Percentiles rank a stretch among this genome's conserved stretches.
Evolutionary conservation across 1,139 yeast genomes (phyloP).

Genomic region (Zygoascus sp.): DNA sequence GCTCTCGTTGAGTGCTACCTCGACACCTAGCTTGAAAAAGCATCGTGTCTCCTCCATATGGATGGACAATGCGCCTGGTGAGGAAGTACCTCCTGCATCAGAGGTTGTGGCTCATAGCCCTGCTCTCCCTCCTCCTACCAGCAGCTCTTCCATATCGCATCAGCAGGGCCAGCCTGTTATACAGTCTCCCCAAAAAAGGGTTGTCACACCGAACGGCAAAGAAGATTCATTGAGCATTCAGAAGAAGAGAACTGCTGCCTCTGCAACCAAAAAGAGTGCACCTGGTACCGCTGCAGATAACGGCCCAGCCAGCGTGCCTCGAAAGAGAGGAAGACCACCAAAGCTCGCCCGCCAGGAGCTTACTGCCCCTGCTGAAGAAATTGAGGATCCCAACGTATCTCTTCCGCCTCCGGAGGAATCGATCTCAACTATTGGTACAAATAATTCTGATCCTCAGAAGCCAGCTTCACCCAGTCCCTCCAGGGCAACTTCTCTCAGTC

Average conservation of each 20-base stretch:
- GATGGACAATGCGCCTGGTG: neutral
- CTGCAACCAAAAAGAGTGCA: neutral
- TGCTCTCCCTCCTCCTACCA: neutral
- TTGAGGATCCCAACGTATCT: slow-evolving; percentile 10
- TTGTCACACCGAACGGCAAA: slow-evolving; percentile 1
- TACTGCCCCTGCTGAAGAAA: slow-evolving; percentile 8
- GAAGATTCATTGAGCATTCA: neutral
- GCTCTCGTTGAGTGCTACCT: slow-evolving; percentile 12
- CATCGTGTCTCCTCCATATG: slow-evolving; percentile 8
- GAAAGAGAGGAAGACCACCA: slow-evolving; percentile 5
- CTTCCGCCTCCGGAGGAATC: slow-evolving; percentile 16
- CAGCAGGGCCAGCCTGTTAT: neutral
- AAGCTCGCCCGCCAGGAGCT: slow-evolving; percentile 5
- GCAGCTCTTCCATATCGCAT: neutral
- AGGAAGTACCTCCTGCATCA: neutral
- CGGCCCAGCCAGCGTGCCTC: neutral
- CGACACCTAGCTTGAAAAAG: slow-evolving; percentile 2
- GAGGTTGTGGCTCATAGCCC: neutral
- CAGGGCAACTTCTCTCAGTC: slow-evolving; percentile 12
- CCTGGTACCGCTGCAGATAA: neutral
- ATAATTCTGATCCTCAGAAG: slow-evolving; percentile 19
- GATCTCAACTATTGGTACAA: neutral
- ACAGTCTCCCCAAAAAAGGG: slow-evolving; percentile 7
- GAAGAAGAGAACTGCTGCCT: slow-evolving; percentile 1
- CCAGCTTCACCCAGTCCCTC: slow-evolving; percentile 20